Evolutionary conservation across 2,329 filamentous ascomycete species (phyloP).

Genomic region (Cladosporium sp.): DNA sequence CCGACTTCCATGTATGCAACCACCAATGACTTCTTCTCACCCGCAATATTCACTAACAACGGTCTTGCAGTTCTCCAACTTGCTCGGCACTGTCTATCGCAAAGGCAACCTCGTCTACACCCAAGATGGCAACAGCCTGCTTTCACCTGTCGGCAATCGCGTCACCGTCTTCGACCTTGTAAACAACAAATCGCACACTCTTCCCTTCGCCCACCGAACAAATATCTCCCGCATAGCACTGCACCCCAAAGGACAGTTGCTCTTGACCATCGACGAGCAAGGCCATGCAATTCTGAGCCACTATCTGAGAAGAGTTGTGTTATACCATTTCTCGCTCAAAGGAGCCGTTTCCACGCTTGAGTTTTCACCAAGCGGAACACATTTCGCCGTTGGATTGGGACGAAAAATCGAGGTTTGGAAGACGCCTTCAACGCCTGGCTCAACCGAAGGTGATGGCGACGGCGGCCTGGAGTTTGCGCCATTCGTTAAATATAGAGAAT

Average conservation of each 20-base stretch:
- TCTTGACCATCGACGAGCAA: slow-evolving; percentile 91
- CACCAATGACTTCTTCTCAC: neutral
- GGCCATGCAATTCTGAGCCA: slow-evolving; percentile 92
- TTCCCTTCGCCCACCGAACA: slow-evolving; percentile 86
- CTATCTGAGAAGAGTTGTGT: slow-evolving; percentile 73
- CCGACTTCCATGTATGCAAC: slow-evolving; percentile 80
- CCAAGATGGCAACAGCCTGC: slow-evolving; percentile 89
- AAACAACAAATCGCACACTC: slow-evolving; percentile 83
- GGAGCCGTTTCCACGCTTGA: slow-evolving; percentile 74
- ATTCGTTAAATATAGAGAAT: slow-evolving; percentile 81
- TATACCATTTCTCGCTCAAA: slow-evolving; percentile 96
- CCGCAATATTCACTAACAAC: slow-evolving; percentile 1
- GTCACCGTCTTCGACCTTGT: slow-evolving; percentile 95
- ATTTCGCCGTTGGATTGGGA: slow-evolving; percentile 86
- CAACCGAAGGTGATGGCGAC: slow-evolving; percentile 48
- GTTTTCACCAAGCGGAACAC: slow-evolving; percentile 84
- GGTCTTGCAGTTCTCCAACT: slow-evolving; percentile 77
- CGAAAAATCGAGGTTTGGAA: slow-evolving; percentile 93
- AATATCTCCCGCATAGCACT: slow-evolving; percentile 88
- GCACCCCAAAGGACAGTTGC: slow-evolving; percentile 82
- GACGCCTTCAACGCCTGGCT: slow-evolving; percentile 73
- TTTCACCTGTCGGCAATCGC: slow-evolving; percentile 93
- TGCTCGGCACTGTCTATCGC: slow-evolving; percentile 96
- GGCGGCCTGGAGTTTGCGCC: slow-evolving; percentile 92
- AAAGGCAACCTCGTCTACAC: slow-evolving; percentile 96